Evolutionary conservation across 805 yeast species (phyloP), one percentile per base, ranked within the genome.

Genomic region (Candida caryicola): DNA sequence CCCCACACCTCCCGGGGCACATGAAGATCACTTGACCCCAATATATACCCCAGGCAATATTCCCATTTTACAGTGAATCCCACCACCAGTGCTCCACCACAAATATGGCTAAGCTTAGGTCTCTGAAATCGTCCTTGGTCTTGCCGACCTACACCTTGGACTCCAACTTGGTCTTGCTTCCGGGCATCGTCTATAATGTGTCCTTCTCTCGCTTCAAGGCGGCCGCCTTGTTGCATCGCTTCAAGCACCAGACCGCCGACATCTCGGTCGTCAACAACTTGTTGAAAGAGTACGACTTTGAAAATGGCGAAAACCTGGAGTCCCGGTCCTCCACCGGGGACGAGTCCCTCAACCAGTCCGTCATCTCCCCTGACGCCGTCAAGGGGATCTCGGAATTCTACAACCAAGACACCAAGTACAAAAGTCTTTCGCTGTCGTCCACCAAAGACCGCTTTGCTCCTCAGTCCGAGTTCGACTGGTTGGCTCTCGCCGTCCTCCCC

Each of bases 161-260:
- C 45, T 65, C 73, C 30, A 60, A 65, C 43, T 51, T 68, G 36
- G 77, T 81, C 10, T 66, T 79, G 21, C 50, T 81, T 6, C 86
- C 88, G 1, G 85, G 85, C 0, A 73, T 81, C 29, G 65, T 79
- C 17, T 81, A 81, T 57, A 73, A 76, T 39, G 76, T 81, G n/a
- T 64, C 76, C 2, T 73, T 79, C 37, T 56, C 71, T 13, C 62
- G 71, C 37, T 58, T 63, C 37, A 67, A 70, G 36, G 82, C 79
- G 1, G 66, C 73, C 8, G 62, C 70, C 3, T 54, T 79, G 14
- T 56, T 79, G 30, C 60, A 68, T 16, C 62, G 73, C 18, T 76
- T 62, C 51, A 53, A 64, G 33, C 47, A 57, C 6, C 57, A 57
- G 32, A 51, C 55, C 5, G 47, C 52, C 14, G 36, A 50, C 18